Evolutionary conservation across 164 flowering plant species (phyloP), one percentile per base, ranked within the genome.

Genomic region (Tetrastigma voinierianum): DNA sequence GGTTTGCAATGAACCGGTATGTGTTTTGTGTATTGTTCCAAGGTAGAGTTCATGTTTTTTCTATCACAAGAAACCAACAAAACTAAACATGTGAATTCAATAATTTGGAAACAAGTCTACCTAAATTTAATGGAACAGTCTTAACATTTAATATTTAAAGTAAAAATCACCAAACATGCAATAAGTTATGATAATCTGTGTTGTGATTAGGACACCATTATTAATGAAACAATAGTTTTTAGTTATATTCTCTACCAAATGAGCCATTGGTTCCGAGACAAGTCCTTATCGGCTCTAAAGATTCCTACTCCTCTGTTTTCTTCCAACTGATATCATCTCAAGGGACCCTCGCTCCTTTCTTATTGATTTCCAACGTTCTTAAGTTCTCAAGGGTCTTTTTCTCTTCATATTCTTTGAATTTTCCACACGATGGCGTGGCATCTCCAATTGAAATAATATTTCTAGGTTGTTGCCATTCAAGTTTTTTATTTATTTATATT

Each of bases 381-480:
- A 65, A 45, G 14, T 65, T 44, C 20, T 45, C 45, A 10, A n/a
- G 11, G 43, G 51, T 59, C 70, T 40, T 57, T 49, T 59, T 67
- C 64, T 40, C 46, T 24, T 24, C 25, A 0, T 0, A 16, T 44
- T 66, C 47, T 59, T 2, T 32, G 18, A 44, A 9, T 59, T 59
- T 9, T 13, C 14, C 3, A 9, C 3, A 9, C 10, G 61, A 12
- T 19, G 46, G 49, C 25, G 11, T 53, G 1, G 67, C 57, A 52
- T 43, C 18, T 46, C 10, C 24, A 46, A 61, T 46, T 61, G 4
- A 19, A 8, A 18, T n/a, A 44, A 20, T 46, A 61, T 61, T 19
- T 46, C 18, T 43, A n/a, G 5, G 24, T 58, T 32, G 45, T 25
- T 67, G 56, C 53, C 54, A 20, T 66, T 66, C 32, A 8, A 25